These are phyloP conservation scores for Anaeromyces robustus DNA, from an alignment of 192 early-diverging fungal genomes.

Conservation along the genomic window DNA sequence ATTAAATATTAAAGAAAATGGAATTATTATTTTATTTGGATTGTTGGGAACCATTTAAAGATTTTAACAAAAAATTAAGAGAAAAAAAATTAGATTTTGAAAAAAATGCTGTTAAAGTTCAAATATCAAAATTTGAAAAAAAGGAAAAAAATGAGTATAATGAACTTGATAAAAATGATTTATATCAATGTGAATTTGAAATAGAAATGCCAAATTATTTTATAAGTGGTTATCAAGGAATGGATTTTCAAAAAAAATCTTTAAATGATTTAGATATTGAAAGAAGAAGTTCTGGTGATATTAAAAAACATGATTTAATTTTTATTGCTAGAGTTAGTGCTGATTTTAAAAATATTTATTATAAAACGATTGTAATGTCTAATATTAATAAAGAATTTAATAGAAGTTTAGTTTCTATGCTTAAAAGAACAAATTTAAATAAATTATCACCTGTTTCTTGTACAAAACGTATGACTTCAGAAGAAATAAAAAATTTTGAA, in stretches of 20 bases:
- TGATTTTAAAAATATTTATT: not conserved
- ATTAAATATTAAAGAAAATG: not conserved
- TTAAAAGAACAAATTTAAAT: not conserved
- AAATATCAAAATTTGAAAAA: not conserved
- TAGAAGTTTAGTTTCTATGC: not conserved
- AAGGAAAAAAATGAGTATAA: not conserved
- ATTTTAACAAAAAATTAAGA: not conserved
- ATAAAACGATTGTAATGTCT: not conserved
- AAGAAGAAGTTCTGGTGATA: not conserved
- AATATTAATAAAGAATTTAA: not conserved
- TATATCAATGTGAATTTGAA: not conserved
- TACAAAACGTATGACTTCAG: not conserved
- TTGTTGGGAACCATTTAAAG: not conserved
- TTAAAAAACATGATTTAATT: not conserved
- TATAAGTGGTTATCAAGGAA: not conserved
- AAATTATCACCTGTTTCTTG: not conserved
- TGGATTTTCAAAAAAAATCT: not conserved
- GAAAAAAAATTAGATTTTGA: not conserved
- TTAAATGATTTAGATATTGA: not conserved
- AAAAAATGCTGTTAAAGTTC: not conserved
- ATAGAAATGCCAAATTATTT: not conserved
- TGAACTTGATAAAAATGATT: no score
- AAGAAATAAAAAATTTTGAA: not conserved
- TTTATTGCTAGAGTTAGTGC: not conserved
- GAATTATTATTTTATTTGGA: not conserved